Evolutionary conservation across 257 asterid genomes (phyloP), one percentile per base, ranked within the genome.

Genomic region (Thymus quinquecostatus): DNA sequence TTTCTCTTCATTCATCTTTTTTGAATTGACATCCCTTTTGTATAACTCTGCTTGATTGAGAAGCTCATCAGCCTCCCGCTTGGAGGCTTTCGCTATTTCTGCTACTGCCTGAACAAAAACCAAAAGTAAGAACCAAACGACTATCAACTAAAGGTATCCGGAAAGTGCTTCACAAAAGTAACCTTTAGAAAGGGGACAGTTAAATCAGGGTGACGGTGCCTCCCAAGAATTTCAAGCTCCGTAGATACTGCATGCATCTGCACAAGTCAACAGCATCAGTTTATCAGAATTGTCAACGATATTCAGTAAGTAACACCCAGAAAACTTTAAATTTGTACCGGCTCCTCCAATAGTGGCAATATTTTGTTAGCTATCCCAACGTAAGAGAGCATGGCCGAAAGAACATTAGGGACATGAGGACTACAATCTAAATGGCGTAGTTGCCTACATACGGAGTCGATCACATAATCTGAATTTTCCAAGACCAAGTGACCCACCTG

Each of bases 401-500:
- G 98, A 73, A 95, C 95, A 83, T 83, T 86, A 61, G 99, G 97
- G 62, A 88, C 92, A 47, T 89, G 95, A 73, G 97, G 99, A 67
- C 88, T 89, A 77, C 89, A 95, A 80, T 95, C 97, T 76, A 95
- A 83, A 81, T 88, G 95, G 41, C 96, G 96, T 76, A 92, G 85
- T 82, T 95, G 97, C 79, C 88, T 82, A 69, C 99, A 95, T 64
- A 95, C 73, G 40, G 99, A 92, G 80, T 95, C 98, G 28, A 95
- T 86, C 57, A 95, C 79, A 70, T 95, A 95, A 83, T 95, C 99
- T 36, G 98, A 84, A 85, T 95, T 95, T 60, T 83, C 87, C 45
- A 95, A 61, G 72, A 95, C 96, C 81, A 95, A 85, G 88, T 92
- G 94, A 40, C 97, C 98, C 60, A 91, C 99, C 97, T 94, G 95